Evolutionary conservation across 805 yeast species (phyloP), one percentile per base, ranked within the genome.

Genomic region (Saturnispora zaruensis): DNA sequence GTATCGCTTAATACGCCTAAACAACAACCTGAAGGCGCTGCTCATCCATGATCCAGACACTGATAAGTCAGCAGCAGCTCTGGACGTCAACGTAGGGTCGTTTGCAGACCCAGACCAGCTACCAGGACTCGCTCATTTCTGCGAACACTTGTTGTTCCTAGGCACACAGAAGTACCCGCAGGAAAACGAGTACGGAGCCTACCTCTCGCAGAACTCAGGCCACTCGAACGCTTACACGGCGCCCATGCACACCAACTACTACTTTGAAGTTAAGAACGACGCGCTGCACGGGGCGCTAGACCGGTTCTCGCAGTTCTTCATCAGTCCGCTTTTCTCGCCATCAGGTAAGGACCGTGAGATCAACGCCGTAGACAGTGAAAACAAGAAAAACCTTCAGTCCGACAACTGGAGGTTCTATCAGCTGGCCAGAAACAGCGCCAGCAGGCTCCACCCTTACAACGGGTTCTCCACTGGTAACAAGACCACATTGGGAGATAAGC

Each of bases 361-460:
- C 59, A 79, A 81, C 55, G 98, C 98, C 1, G 98, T 91, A 8
- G 96, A 91, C 66, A 85, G 96, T 36, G 99, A 91, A 68, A 88
- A 91, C 70, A 91, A 89, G 65, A 91, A 93, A 69, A 91, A 91
- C 64, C 71, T 93, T 47, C 98, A 91, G 66, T 84, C 76, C 62
- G 99, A 91, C 66, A 63, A 69, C 42, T 89, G 98, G 97, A 78
- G 98, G 60, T 68, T 87, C 45, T 82, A 83, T 60, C 98, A 91
- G 68, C 72, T 91, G 47, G 90, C 86, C 49, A 85, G 87, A 67
- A 75, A 82, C 46, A 70, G 82, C 34, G 74, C 93, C 16, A 87
- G 84, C 63, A 78, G 79, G 1, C 60, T 68, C 0, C 98, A 93
- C 66, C 97, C 98, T 0, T 86, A 78, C 65, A 80, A 82, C 61